A percentile compares a stretch with the other conserved stretches of the same genome.
Evolutionary conservation across 2,329 filamentous ascomycete species (phyloP).

Genomic region (Scopulariopsis brevicaulis): DNA sequence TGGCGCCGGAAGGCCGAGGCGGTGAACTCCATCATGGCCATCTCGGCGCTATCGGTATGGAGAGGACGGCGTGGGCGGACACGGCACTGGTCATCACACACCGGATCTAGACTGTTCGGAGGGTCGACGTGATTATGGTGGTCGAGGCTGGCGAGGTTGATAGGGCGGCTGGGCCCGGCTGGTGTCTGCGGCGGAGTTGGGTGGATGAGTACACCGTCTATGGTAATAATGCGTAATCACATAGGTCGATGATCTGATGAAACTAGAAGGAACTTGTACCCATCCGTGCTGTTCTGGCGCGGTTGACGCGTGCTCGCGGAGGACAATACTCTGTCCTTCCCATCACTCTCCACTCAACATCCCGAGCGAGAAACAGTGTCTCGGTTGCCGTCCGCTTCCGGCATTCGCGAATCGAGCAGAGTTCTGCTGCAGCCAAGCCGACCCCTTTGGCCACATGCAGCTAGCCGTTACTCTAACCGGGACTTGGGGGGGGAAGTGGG

Average conservation of each 20-base stretch:
- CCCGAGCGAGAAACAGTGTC: too few relatives aligned
- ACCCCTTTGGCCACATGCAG: neutral
- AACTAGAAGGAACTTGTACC: too few relatives aligned
- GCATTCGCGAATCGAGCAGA: too few relatives aligned
- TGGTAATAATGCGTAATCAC: too few relatives aligned
- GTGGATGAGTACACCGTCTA: too few relatives aligned
- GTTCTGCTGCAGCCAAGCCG: too few relatives aligned
- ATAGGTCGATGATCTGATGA: too few relatives aligned
- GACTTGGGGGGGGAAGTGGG: neutral
- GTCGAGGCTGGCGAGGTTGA: slow-evolving; percentile 38
- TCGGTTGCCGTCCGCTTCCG: too few relatives aligned
- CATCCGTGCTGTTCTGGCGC: neutral
- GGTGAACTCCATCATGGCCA: slow-evolving; percentile 53
- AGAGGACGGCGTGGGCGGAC: slow-evolving; percentile 39
- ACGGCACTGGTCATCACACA: slow-evolving; percentile 50
- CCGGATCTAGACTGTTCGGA: slow-evolving; percentile 42
- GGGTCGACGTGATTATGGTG: slow-evolving; percentile 46
- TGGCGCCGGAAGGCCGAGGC: slow-evolving; percentile 56
- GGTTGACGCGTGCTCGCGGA: neutral
- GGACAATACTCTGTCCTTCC: neutral
- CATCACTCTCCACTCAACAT: too few relatives aligned
- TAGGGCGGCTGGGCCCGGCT: too few relatives aligned
- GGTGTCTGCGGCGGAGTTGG: too few relatives aligned
- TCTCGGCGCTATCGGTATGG: slow-evolving; percentile 45
- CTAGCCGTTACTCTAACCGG: neutral